Conservation (phyloP, 257 asterid genomes). For the Solanum megistacrolobum region DNA sequence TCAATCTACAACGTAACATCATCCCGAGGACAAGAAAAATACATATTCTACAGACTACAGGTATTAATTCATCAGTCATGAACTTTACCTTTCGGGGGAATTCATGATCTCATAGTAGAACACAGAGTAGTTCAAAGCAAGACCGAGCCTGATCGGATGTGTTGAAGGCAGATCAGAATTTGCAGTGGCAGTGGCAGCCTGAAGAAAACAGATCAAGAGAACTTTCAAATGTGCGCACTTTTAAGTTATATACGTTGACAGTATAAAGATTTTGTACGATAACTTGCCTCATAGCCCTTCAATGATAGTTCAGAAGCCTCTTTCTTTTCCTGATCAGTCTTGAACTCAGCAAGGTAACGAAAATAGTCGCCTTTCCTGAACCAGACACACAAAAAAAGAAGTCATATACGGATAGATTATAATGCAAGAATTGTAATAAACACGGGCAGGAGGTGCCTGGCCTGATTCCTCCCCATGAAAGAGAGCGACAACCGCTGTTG, state of each 20-base stretch:
- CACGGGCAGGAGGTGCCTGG: fast-evolving
- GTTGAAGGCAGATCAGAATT: conserved; percentile 78
- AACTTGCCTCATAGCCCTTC: conserved; percentile 73
- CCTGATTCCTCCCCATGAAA: background rate
- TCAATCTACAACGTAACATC: background rate
- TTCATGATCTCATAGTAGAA: conserved; percentile 84
- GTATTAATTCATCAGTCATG: background rate
- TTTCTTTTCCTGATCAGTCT: conserved; percentile 64
- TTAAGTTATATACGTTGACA: background rate
- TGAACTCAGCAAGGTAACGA: conserved; percentile 87
- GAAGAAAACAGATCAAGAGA: background rate
- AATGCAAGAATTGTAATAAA: background rate
- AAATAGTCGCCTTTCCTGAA: conserved; percentile 77
- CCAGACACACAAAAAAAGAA: background rate
- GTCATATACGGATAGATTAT: background rate
- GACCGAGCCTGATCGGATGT: conserved; percentile 85
- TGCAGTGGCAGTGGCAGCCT: conserved; percentile 69
- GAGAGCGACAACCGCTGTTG: background rate
- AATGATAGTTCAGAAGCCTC: conserved; percentile 75
- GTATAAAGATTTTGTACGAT: background rate
- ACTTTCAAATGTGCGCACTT: background rate
- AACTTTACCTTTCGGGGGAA: conserved; percentile 65
- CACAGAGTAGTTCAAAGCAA: conserved; percentile 79
- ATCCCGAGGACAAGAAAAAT: background rate
- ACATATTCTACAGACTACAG: background rate